Conservation (phyloP, 1,284 basidiomycete species). For the Cryptococcus hybrid region DNA sequence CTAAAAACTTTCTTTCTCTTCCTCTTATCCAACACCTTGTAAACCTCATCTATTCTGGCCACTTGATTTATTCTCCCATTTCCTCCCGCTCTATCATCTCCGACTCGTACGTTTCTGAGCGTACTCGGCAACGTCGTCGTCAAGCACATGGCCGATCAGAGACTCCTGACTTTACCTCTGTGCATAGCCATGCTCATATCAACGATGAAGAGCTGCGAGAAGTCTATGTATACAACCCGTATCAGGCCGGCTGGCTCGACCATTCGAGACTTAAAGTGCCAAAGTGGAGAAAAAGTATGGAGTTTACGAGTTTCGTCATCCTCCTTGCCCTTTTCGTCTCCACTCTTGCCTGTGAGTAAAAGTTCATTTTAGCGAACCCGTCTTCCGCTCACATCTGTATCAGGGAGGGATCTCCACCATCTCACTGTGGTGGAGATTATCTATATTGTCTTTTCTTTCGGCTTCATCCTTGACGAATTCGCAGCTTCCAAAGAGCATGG, state of each 20-base stretch:
- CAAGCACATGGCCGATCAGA: constrained; percentile 3
- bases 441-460: constrained; percentile 71
- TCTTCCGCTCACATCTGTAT: not conserved
- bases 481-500: constrained; percentile 64
- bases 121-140: constrained; percentile 21
- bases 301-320: constrained; percentile 68
- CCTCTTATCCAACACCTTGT: constrained; percentile 78
- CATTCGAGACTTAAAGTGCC: constrained; percentile 76
- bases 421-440: constrained; percentile 57
- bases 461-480: constrained; percentile 66
- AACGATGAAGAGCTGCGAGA: constrained; percentile 25
- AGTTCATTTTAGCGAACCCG: constrained; percentile 11
- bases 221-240: constrained; percentile 66
- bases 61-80: constrained; percentile 52
- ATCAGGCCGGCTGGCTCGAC: constrained; percentile 72
- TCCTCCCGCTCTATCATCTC: constrained; percentile 70
- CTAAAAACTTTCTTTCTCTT: constrained; percentile 74
- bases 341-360: constrained; percentile 57
- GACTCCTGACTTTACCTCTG: not conserved
- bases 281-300: constrained; percentile 71
- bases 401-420: constrained; percentile 10
- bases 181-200: constrained; percentile 1
- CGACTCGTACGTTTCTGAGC: constrained; percentile 74
- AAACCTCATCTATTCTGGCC: constrained; percentile 72
- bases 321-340: constrained; percentile 67